These are phyloP conservation scores for Vaccinium myrtillus DNA, from an alignment of 148 eudicot genomes.

Conservation along the genomic window DNA sequence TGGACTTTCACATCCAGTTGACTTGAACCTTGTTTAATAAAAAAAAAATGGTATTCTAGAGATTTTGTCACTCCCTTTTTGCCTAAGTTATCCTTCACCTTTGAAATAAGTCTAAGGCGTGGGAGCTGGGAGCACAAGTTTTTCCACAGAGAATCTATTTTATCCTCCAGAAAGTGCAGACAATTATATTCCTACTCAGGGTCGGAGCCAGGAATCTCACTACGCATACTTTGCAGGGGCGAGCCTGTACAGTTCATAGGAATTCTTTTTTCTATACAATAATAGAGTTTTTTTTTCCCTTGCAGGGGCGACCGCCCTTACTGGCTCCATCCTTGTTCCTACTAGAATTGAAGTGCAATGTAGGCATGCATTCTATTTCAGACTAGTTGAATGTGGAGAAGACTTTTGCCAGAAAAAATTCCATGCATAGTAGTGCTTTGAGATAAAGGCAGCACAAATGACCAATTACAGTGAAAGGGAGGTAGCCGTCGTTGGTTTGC, in stretches of 20 bases:
- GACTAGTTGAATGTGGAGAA: constrained; percentile 12
- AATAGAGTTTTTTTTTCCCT: no score
- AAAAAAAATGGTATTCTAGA: neutral
- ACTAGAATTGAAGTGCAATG: neutral
- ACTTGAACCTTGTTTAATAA: neutral
- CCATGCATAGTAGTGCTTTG: neutral
- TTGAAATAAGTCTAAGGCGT: constrained; percentile 6
- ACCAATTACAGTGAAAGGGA: constrained; percentile 8
- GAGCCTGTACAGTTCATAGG: no score
- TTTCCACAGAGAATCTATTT: neutral
- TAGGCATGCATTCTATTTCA: neutral
- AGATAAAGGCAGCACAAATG: constrained; percentile 11
- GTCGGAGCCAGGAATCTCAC: no score
- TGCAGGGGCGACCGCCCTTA: no score
- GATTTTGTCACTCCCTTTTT: constrained; percentile 1
- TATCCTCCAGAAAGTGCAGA: neutral
- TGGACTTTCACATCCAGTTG: neutral
- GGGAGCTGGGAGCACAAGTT: neutral
- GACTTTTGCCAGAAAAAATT: neutral
- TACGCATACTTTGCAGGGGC: no score
- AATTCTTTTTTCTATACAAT: no score
- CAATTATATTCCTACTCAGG: no score
- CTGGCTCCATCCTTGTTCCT: no score
- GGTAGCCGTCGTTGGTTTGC: neutral
- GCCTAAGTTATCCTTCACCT: constrained; percentile 6